These are phyloP conservation scores for Kwoniella dendrophila DNA, from an alignment of 768 basidiomycete genomes.

Conservation along the genomic window DNA sequence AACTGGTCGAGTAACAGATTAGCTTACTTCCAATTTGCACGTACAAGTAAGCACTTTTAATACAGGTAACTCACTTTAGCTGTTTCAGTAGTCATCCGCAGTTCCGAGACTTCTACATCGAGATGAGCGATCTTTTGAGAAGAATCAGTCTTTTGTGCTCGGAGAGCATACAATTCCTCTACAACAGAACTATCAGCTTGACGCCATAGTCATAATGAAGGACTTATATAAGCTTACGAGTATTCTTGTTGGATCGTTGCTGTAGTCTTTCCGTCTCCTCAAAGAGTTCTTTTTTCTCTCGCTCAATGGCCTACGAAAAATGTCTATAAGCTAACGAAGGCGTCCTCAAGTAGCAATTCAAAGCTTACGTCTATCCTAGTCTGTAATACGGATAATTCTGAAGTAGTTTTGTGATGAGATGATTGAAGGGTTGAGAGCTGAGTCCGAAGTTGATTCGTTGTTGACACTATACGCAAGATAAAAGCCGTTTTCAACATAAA, in stretches of 20 bases:
- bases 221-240: conserved; percentile 62
- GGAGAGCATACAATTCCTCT: conserved; percentile 39
- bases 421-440: conserved; percentile 41
- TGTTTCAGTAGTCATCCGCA: conserved; percentile 65
- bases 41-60: not conserved
- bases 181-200: not conserved
- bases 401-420: conserved; percentile 59
- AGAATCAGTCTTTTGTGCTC: conserved; percentile 33
- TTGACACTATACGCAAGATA: conserved; percentile 19
- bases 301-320: conserved; percentile 66
- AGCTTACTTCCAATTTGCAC: conserved; percentile 12
- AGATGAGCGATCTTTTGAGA: conserved; percentile 64
- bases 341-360: conserved; percentile 62
- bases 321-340: conserved; percentile 39
- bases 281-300: conserved; percentile 87
- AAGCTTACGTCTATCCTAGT: conserved; percentile 68
- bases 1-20: conserved; percentile 62
- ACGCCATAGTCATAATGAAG: not conserved
- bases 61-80: conserved; percentile 63
- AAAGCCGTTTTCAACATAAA: not conserved
- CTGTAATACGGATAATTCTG: conserved; percentile 60
- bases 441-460: conserved; percentile 39
- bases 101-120: conserved; percentile 46
- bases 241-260: conserved; percentile 71
- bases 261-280: conserved; percentile 79